Evolutionary conservation across 306 rosid species (phyloP).

Genomic region (Styphnolobium japonicum): DNA sequence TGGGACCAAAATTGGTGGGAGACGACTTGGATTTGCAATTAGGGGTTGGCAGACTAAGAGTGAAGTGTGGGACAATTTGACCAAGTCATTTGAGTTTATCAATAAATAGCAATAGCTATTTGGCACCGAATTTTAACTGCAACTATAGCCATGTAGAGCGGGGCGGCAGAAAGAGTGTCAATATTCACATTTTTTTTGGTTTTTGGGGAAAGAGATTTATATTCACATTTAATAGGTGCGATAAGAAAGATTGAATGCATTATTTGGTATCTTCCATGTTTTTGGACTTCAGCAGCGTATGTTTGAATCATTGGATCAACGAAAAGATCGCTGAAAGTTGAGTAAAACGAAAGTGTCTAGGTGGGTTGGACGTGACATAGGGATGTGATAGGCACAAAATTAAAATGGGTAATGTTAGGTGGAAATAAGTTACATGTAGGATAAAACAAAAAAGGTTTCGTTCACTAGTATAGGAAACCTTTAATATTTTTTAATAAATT

Average conservation of each 20-base stretch:
- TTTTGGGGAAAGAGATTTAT: no score
- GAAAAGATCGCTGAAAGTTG: not conserved
- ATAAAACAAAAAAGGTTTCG: no score
- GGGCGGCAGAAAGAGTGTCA: not conserved
- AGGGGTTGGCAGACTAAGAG: not conserved
- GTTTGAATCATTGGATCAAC: not conserved
- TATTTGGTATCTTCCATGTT: not conserved
- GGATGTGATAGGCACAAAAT: not conserved
- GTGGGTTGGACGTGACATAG: not conserved
- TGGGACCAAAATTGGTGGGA: not conserved
- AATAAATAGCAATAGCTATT: not conserved
- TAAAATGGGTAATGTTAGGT: not conserved
- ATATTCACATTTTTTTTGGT: no score
- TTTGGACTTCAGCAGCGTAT: not conserved
- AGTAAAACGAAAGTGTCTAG: not conserved
- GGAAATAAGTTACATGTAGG: no score
- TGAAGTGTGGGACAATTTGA: slow-evolving; percentile 16
- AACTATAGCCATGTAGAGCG: not conserved
- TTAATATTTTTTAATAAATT: no score
- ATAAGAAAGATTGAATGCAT: not conserved
- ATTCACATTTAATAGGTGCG: not conserved
- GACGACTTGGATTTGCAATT: not conserved
- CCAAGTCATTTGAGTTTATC: not conserved
- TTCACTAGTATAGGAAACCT: no score
- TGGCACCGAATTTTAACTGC: slow-evolving; percentile 23